Base-by-base conservation (phyloP, 768 basidiomycete genomes). In the Polyporus arcularius region DNA sequence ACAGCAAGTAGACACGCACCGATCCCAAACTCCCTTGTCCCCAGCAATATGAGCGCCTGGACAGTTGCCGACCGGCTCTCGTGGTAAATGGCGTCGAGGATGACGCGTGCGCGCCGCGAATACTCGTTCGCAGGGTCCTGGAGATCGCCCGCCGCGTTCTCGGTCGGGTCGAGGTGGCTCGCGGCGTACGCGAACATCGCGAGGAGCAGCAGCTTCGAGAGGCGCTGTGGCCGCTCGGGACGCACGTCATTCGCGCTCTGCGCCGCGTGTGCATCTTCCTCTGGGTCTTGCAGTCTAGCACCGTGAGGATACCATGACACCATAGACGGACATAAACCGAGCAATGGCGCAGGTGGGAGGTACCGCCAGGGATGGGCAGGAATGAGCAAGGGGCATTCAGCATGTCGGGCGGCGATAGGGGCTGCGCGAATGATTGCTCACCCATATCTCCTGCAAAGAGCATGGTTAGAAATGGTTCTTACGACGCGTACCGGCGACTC, bases 21-120 rank as follows among this genome's bases (percentile, higher is more conserved):
- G 38, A 92, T 87, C 7, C 94, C 94, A 70, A 93, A 90, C 75
- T 94, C 92, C 3, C 92, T 82, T 70, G 91, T 83, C 0, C 91
- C 90, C 18, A 94, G 72, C 16, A 96, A 80, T 38, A 96, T 77
- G n/a, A 95, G 73, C 4, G 92, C 82, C 70, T 96, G 94, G 18
- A 90, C 89, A 0, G 90, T 91, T 8, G 92, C 87, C 45, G 85
- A 81, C 43, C 88, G 79, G 55, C 84, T 86, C 58, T 83, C 81
- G 62, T 90, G 87, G 56, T 88, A 86, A 11, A 86, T 48, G 21
- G 58, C 58, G n/a, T 67, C 66, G 40, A 94, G 71, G 31, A 92
- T 80, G 53, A 73, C 70, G 57, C 85, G 80, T 18, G 91, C 92
- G 58, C 76, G 78, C 15, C 82, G 75, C 51, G 90, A 77, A 69